Percentiles rank a stretch among this genome's conserved stretches.
Conservation (phyloP, 208 protist species). For the Crithidia bombi region DNA sequence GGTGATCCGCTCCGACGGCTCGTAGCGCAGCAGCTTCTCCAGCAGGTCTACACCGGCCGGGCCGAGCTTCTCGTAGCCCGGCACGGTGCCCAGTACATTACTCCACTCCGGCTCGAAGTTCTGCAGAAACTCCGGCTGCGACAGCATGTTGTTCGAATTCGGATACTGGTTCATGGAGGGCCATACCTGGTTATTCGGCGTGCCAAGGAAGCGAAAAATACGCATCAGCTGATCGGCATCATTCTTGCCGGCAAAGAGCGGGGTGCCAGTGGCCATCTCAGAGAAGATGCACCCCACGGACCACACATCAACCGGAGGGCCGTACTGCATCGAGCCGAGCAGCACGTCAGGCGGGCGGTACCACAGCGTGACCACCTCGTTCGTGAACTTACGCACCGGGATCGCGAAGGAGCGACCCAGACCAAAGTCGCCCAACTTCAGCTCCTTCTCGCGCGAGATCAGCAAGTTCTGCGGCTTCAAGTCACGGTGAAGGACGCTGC, state of each 20-base stretch:
- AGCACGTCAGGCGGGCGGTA: constrained; percentile 95
- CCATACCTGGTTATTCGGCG: constrained; percentile 94
- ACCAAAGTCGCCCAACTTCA: constrained; percentile 92
- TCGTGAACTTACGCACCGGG: constrained; percentile 83
- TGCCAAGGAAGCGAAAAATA: constrained; percentile 96
- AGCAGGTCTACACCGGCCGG: constrained; percentile 71
- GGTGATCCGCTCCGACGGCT: constrained; percentile 74
- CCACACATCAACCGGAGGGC: constrained; percentile 93
- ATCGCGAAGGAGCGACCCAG: constrained; percentile 88
- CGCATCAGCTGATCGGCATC: constrained; percentile 96
- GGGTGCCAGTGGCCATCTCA: constrained; percentile 91
- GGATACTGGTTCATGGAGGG: constrained; percentile 86
- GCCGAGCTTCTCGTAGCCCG: constrained; percentile 70
- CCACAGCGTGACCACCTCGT: constrained; percentile 95
- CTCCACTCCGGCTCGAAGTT: constrained; percentile 58
- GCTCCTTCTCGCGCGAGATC: constrained; percentile 76
- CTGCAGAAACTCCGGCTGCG: constrained; percentile 67
- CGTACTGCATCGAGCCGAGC: constrained; percentile 88
- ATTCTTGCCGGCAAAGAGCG: constrained; percentile 96
- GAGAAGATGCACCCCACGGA: constrained; percentile 95
- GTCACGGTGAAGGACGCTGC: constrained; percentile 88
- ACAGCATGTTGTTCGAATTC: constrained; percentile 82
- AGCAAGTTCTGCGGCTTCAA: constrained; percentile 92
- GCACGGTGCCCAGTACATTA: constrained; percentile 45
- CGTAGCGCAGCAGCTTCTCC: constrained; percentile 67